Evolutionary conservation across 2,329 filamentous ascomycete species (phyloP), one percentile per base, ranked within the genome.

Genomic region (Dactylellina parvicollis): DNA sequence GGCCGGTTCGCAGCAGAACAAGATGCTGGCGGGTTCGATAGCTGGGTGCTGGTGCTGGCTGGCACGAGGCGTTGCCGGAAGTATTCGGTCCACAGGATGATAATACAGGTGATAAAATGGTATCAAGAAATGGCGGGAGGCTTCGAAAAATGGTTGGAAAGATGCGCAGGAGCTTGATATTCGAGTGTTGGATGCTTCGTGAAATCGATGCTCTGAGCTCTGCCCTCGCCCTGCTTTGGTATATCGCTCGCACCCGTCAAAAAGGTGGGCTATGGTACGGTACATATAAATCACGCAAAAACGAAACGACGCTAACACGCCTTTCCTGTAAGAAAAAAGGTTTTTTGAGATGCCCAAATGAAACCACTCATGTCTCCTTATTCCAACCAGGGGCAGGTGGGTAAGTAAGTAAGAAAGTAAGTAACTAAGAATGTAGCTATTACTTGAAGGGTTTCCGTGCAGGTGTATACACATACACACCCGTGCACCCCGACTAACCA

Each of bases 271-370:
- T 10, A 18, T 42, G 47, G 47, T 30, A 49, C 24, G 46, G 12
- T 49, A 42, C 16, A 26, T 57, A 46, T 56, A 67, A 67, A 67
- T 67, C 62, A 67, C 62, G 62, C 62, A 67, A 67, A 67, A 66
- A 47, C 20, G 34, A 34, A 52, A 56, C 44, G 52, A 38, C 52
- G 54, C 62, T 67, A 67, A 46, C 24, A 66, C 32, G 32, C 22
- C 47, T 34, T 67, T 57, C 50, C 52, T 56, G 4, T 32, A 28
- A 3, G 7, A 20, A 8, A 20, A 20, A 12, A 66, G 44, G 38
- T 30, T 20, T 67, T 57, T 52, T 67, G 52, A 57, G 54, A 67
- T 57, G 9, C 54, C 52, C 44, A 44, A 67, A 59, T 55, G 54
- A 59, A 67, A 67, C 62, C 62, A 59, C 62, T 67, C 62, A 59